These are phyloP conservation scores for Geotrichum europaeum DNA, from an alignment of 1,139 yeast species.

Conservation along the genomic window DNA sequence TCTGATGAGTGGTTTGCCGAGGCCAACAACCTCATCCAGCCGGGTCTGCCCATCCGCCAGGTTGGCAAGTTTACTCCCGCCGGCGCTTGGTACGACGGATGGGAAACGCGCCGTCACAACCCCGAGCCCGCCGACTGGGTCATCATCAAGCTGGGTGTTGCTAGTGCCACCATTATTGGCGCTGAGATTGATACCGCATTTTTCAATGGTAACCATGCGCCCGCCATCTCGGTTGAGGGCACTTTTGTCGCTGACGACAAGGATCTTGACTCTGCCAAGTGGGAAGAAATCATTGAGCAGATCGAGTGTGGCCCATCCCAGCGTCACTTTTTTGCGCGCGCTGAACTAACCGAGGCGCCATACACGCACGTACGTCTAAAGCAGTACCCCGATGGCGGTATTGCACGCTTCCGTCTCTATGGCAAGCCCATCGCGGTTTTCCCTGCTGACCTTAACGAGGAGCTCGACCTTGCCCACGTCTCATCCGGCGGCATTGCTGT, in stretches of 20 bases:
- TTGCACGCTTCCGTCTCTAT: constrained; percentile 85
- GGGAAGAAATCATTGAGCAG: constrained; percentile 67
- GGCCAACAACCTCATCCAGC: constrained; percentile 81
- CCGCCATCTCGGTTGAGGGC: constrained; percentile 80
- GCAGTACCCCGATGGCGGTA: constrained; percentile 97
- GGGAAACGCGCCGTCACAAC: constrained; percentile 97
- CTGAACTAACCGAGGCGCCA: constrained; percentile 48
- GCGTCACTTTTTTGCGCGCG: constrained; percentile 69
- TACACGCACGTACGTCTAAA: constrained; percentile 77
- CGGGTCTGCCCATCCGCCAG: constrained; percentile 72
- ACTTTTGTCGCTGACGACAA: constrained; percentile 36
- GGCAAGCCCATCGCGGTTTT: constrained; percentile 70
- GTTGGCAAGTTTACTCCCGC: constrained; percentile 71
- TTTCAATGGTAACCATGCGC: constrained; percentile 94
- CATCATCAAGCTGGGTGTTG: constrained; percentile 72
- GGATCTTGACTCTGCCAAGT: constrained; percentile 38
- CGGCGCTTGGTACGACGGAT: constrained; percentile 97
- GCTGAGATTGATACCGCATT: constrained; percentile 89
- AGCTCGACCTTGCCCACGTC: constrained; percentile 74
- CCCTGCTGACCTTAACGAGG: constrained; percentile 42
- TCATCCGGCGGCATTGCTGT: constrained; percentile 86
- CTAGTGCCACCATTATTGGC: constrained; percentile 71
- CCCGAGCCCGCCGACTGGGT: constrained; percentile 81
- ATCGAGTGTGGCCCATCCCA: constrained; percentile 84
- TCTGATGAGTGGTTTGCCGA: constrained; percentile 96